Percentiles rank a stretch among this genome's conserved stretches.
Conservation (phyloP, 768 basidiomycete species). For the Amanita jacksonii region DNA sequence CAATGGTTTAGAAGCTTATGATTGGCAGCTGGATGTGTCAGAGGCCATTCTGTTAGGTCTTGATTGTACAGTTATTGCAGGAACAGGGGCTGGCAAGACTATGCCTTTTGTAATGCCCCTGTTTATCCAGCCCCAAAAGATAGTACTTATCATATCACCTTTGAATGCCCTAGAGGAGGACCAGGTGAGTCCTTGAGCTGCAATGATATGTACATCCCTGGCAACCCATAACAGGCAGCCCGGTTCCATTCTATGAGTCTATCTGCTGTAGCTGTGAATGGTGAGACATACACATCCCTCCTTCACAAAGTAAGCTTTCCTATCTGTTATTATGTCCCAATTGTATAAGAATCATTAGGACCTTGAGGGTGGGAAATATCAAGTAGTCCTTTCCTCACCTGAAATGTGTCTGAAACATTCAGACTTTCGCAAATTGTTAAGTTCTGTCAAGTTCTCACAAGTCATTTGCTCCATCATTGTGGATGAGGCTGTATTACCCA, state of each 20-base stretch:
- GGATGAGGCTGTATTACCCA: conserved; percentile 29
- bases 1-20: conserved; percentile 15
- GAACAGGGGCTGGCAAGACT: conserved; percentile 28
- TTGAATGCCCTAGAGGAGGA: conserved; percentile 27
- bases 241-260: conserved; percentile 22
- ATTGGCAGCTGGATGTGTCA: conserved; percentile 30
- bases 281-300: conserved; percentile 21
- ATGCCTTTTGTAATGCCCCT: conserved; percentile 27
- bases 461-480: conserved; percentile 20
- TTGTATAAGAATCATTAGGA: neutral
- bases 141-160: conserved; percentile 25
- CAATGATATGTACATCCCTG: too few species aligned
- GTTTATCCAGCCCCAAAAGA: conserved; percentile 16
- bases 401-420: conserved; percentile 29
- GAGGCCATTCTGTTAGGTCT: conserved; percentile 26
- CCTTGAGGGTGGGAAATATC: conserved; percentile 7
- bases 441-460: conserved; percentile 12
- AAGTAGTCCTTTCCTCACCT: conserved; percentile 26
- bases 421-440: conserved; percentile 18
- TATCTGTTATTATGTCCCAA: neutral
- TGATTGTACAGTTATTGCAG: conserved; percentile 25
- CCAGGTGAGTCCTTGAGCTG: conserved; percentile 22
- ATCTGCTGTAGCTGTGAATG: conserved; percentile 24
- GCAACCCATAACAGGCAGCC: conserved; percentile 11
- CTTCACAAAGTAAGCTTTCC: conserved; percentile 20